Percentiles rank a stretch among this genome's conserved stretches.
These are phyloP conservation scores for Botrytis elliptica DNA, from an alignment of 2,329 filamentous ascomycete species.

Conservation along the genomic window DNA sequence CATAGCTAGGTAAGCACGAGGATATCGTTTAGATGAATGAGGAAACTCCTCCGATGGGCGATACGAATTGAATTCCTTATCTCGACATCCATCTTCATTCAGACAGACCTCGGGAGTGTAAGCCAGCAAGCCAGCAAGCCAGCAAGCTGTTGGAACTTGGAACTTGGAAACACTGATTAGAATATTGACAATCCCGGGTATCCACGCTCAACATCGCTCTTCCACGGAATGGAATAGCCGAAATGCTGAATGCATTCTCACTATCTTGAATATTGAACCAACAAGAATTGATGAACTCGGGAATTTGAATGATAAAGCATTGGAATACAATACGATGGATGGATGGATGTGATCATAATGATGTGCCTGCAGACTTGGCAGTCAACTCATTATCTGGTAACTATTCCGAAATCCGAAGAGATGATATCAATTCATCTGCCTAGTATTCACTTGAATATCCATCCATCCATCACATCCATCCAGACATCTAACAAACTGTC, in stretches of 20 bases:
- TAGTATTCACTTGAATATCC: slow-evolving; percentile 1
- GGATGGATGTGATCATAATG: neutral
- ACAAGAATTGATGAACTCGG: neutral
- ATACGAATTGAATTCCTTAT: neutral
- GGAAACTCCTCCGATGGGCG: neutral
- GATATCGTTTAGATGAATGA: neutral
- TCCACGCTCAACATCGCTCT: neutral
- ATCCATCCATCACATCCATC: neutral
- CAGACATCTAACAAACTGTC: neutral
- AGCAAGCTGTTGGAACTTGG: neutral
- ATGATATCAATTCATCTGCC: neutral
- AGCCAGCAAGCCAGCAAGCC: neutral
- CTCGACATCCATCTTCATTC: neutral
- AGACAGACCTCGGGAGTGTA: neutral
- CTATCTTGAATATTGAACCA: neutral
- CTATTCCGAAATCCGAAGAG: neutral
- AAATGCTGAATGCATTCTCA: neutral
- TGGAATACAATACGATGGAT: neutral
- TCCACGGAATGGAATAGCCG: neutral
- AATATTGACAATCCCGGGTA: neutral
- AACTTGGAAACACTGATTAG: neutral
- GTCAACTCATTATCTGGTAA: neutral
- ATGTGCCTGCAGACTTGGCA: slow-evolving; percentile 3
- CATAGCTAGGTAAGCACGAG: neutral
- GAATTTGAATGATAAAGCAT: neutral